Conservation (phyloP, 345 rosid genomes). For the Balakata baccata region DNA sequence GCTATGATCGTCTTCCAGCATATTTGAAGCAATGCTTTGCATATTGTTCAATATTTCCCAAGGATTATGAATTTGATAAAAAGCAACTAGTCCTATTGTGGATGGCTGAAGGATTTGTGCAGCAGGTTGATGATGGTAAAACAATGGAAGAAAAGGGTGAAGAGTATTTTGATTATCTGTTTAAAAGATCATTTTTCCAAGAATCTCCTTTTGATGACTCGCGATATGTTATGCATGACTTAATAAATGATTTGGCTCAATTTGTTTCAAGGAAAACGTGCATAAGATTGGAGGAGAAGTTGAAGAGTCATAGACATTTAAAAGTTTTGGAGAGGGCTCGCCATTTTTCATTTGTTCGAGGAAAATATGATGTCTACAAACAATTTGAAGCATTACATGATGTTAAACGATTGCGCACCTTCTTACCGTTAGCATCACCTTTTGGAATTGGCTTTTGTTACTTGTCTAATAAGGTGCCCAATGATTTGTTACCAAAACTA, state of each 20-base stretch:
- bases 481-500: conserved; percentile 4
- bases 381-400: neutral
- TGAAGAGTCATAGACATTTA: neutral
- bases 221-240: conserved; percentile 17
- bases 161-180: conserved; percentile 14
- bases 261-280: conserved; percentile 9
- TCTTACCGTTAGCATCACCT: conserved; percentile 1
- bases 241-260: conserved; percentile 20
- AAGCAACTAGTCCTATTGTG: conserved; percentile 17
- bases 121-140: neutral
- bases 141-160: conserved; percentile 9
- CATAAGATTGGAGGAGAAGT: neutral
- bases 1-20: conserved; percentile 8
- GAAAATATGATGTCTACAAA: conserved; percentile 2
- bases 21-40: conserved; percentile 20
- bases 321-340: neutral
- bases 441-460: neutral
- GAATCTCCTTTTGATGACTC: neutral
- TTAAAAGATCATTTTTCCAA: conserved; percentile 18
- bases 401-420: neutral
- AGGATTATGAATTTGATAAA: conserved; percentile 20
- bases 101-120: conserved; percentile 24
- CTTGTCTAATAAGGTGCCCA: neutral
- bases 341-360: conserved; percentile 8
- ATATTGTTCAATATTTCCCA: conserved; percentile 21